Percentiles rank a stretch among this genome's conserved stretches.
Conservation (phyloP, 495 filamentous ascomycete genomes). For the Penicillium arizonense region DNA sequence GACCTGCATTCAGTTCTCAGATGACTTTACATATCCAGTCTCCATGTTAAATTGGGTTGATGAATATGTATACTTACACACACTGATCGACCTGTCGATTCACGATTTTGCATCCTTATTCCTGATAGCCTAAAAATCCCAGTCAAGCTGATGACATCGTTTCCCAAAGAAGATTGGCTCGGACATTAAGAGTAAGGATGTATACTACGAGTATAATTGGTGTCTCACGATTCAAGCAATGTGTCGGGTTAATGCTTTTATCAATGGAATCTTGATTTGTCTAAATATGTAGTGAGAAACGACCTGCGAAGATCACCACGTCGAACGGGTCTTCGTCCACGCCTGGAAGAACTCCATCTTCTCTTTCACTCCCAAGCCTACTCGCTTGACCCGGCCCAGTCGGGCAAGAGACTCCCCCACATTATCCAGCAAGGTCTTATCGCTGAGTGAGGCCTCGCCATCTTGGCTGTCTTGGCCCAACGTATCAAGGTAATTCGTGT, state of each 20-base stretch:
- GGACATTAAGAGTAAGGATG: no score
- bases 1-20: no score
- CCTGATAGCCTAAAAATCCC: no score
- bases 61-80: no score
- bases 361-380: slow-evolving; percentile 76
- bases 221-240: neutral
- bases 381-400: slow-evolving; percentile 85
- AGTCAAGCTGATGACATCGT: no score
- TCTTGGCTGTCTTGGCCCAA: slow-evolving; percentile 34
- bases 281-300: neutral
- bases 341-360: slow-evolving; percentile 74
- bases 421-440: slow-evolving; percentile 64
- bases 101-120: no score
- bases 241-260: neutral
- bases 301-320: slow-evolving; percentile 24
- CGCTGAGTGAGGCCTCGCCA: slow-evolving; percentile 48
- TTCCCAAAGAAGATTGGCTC: no score
- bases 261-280: neutral
- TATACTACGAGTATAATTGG: no score
- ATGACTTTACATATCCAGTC: no score
- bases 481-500: slow-evolving; percentile 51
- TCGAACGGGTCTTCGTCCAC: slow-evolving; percentile 51
- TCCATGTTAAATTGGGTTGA: no score
- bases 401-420: slow-evolving; percentile 86
- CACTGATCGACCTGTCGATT: no score